Base-by-base conservation (phyloP, 1,284 basidiomycete species). In the Athelia sp. region DNA sequence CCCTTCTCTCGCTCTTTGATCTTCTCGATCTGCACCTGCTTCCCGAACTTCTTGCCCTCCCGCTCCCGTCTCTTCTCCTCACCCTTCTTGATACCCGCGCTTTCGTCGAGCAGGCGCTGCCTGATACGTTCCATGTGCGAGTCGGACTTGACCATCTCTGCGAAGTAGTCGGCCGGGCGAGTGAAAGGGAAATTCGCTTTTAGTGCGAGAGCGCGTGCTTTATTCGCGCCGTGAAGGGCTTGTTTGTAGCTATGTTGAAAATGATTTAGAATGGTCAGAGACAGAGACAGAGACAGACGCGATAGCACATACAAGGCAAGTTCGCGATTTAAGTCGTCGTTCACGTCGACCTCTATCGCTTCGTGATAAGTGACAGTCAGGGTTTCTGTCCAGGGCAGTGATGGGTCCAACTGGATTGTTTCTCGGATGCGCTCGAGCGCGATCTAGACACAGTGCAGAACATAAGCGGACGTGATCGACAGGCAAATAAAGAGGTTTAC, bases 141-240 rank as follows among this genome's bases (percentile, higher is more conserved):
- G 62, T 99, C 97, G 22, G 87, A 88, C 72, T 99, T 99, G 61
- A 98, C 89, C 96, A 99, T 99, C 72, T 99, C 96, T 18, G 96
- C 96, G 61, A 98, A 99, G 68, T 94, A 99, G 71, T 99, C 97
- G 1, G 79, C 60, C 0, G 96, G 96, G n/a, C 97, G 87, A 10
- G 89, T 87, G 70, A 98, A 99, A 1, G 93, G 85, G 55, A 96
- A 78, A 43, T 81, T 76, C 56, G 87, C 81, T 60, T 88, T 84
- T 29, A 75, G 68, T 43, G 92, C 91, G 24, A 92, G 82, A 18
- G 78, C 65, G 45, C 84, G 84, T 0, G 93, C 94, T 35, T 78
- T 69, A 45, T 87, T 80, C 10, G 90, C 93, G 29, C 84, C 75
- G 57, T 94, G 85, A 0, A 98, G 74, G 1, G 95, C 93, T 68